Base-by-base conservation (phyloP, 2,329 filamentous ascomycete genomes). In the Colletotrichum paranaense region DNA sequence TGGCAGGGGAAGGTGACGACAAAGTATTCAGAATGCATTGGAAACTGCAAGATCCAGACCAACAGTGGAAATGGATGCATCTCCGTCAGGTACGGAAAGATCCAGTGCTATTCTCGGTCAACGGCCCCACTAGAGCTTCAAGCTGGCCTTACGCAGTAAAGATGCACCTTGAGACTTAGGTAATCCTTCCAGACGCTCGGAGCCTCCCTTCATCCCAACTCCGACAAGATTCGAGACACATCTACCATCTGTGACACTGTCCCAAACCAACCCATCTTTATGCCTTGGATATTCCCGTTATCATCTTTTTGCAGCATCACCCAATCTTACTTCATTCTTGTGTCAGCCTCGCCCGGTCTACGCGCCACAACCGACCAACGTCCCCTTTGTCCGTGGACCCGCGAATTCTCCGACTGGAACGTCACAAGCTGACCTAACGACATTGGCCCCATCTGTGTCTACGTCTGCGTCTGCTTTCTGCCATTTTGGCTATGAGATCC, bases 181-280 rank as follows among this genome's bases (percentile, higher is more conserved):
- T 73, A 73, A 73, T 70, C 67, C 57, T n/a, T 57, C n/a, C 12
- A 64, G 42, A 22, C 60, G 71, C 71, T 73, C 71, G 71, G 71
- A 73, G 38, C 71, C 67, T 66, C 60, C 53, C 71, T 70, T 58
- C 62, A 57, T 73, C 67, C 60, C 62, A 73, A 66, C 62, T 71
- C 67, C 62, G 71, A 73, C 67, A 28, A 56, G 67, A 71, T 62
- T 55, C 68, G 71, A 73, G 56, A 71, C 71, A 73, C 71, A 73
- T 62, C 56, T 57, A 53, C 62, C 71, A 62, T 62, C 67, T 73
- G 71, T 73, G 56, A 73, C 67, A 71, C 56, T 65, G 24, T 73
- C 67, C 60, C 67, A 73, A 73, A 73, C 71, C 62, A 57, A n/a
- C 24, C 46, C 67, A 62, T 59, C 38, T 57, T 73, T 57, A 73